Percentiles rank a stretch among this genome's conserved stretches.
Conservation (phyloP, 805 yeast species). For the Candida pseudofarinosa region DNA sequence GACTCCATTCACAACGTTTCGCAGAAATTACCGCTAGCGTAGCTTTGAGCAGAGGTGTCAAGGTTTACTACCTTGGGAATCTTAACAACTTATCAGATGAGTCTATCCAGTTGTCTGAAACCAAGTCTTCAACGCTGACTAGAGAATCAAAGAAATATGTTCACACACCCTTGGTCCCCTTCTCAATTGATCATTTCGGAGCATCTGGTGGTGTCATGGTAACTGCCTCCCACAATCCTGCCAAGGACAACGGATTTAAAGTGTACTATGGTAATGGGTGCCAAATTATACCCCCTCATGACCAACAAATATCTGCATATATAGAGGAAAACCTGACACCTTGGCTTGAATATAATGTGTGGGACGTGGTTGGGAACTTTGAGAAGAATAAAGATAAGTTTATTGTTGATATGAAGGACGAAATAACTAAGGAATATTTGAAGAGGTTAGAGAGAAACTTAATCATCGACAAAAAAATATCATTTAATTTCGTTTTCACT, state of each 20-base stretch:
- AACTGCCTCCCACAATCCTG: conserved; percentile 86
- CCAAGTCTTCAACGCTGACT: conserved; percentile 3
- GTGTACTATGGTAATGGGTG: conserved; percentile 94
- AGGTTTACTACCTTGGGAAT: conserved; percentile 58
- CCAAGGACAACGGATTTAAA: conserved; percentile 87
- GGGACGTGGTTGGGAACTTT: conserved; percentile 43
- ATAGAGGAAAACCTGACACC: conserved; percentile 64
- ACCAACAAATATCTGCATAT: conserved; percentile 59
- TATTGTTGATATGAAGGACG: conserved; percentile 40
- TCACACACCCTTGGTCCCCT: conserved; percentile 93
- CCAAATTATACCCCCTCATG: conserved; percentile 93
- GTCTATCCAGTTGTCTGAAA: conserved; percentile 10
- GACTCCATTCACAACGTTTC: conserved; percentile 73
- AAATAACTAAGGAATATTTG: conserved; percentile 41
- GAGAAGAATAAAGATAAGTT: conserved; percentile 17
- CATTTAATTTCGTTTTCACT: conserved; percentile 68
- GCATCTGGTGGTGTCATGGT: conserved; percentile 89
- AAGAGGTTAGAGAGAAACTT: conserved; percentile 22
- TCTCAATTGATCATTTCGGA: conserved; percentile 57
- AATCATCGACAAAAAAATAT: conserved; percentile 20
- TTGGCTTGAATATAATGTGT: conserved; percentile 41
- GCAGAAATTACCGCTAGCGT: conserved; percentile 77
- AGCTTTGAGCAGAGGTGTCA: conserved; percentile 64
- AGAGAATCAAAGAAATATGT: conserved; percentile 23
- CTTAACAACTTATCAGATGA: conserved; percentile 31